These are phyloP conservation scores for Gaeumannomyces tritici DNA, from an alignment of 2,329 filamentous ascomycete species.

Conservation along the genomic window DNA sequence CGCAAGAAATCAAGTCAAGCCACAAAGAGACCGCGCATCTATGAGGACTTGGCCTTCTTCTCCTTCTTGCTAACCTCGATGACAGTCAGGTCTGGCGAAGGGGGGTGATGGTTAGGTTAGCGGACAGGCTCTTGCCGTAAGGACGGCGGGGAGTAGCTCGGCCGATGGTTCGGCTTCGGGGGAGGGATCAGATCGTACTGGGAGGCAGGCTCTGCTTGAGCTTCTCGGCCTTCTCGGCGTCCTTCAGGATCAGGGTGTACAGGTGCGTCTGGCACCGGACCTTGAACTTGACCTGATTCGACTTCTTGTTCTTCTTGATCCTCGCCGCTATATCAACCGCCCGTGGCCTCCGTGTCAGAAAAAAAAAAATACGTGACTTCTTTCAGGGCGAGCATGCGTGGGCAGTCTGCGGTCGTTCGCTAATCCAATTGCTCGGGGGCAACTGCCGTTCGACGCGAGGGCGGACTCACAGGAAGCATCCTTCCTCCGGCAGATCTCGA, in stretches of 20 bases:
- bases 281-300: constrained; percentile 99
- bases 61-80: constrained; percentile 53
- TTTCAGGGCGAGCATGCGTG: constrained; percentile 4
- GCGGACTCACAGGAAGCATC: constrained; percentile 90
- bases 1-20: background rate
- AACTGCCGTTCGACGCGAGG: background rate
- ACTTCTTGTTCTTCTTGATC: constrained; percentile 93
- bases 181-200: constrained; percentile 51
- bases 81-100: constrained; percentile 36
- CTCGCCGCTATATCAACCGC: constrained; percentile 55
- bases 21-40: constrained; percentile 9
- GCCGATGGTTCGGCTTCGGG: background rate
- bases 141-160: background rate
- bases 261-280: constrained; percentile 94
- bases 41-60: constrained; percentile 34
- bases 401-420: background rate
- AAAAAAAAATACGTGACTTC: background rate
- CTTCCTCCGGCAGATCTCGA: constrained; percentile 99
- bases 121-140: background rate
- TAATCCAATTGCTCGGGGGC: background rate
- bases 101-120: constrained; percentile 8
- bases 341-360: constrained; percentile 8
- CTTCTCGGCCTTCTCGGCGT: constrained; percentile 99
- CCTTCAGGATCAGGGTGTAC: constrained; percentile 98
- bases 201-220: constrained; percentile 98